Conservation (phyloP, 371 early-diverging fungal genomes). For the Mucor plumbeus region DNA sequence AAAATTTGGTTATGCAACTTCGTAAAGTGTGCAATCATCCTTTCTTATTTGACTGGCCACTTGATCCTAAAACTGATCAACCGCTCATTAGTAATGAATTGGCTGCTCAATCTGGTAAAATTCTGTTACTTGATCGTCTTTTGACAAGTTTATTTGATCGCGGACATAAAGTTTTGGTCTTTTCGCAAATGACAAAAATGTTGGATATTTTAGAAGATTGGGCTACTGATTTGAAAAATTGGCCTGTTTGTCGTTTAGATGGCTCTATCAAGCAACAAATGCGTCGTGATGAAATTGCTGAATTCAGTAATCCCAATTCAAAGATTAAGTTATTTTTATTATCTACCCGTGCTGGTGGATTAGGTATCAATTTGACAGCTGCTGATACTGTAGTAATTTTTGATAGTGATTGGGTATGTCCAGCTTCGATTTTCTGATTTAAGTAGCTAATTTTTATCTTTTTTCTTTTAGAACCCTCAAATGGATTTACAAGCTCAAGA, state of each 20-base stretch:
- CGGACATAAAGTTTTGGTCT: constrained; percentile 91
- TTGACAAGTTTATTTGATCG: constrained; percentile 76
- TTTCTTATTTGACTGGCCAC: constrained; percentile 84
- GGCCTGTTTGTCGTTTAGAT: constrained; percentile 94
- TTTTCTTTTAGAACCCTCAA: constrained; percentile 81
- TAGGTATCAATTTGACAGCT: constrained; percentile 94
- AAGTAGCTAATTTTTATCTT: neutral
- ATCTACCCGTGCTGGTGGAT: constrained; percentile 96
- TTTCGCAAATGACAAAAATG: constrained; percentile 94
- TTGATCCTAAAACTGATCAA: constrained; percentile 56
- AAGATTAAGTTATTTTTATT: constrained; percentile 86
- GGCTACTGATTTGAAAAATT: constrained; percentile 73
- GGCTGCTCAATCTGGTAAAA: constrained; percentile 83
- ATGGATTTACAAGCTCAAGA: constrained; percentile 98
- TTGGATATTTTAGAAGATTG: constrained; percentile 94
- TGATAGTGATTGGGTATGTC: constrained; percentile 89
- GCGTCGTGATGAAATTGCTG: constrained; percentile 78
- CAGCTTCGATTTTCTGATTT: neutral
- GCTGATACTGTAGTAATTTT: constrained; percentile 95
- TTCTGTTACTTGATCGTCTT: constrained; percentile 84
- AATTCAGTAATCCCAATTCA: constrained; percentile 57
- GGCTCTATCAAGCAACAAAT: constrained; percentile 84
- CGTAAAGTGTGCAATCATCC: constrained; percentile 97
- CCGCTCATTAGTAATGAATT: constrained; percentile 59
- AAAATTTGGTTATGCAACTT: constrained; percentile 91